These are phyloP conservation scores for Hypomyces rosellus DNA, from an alignment of 2,329 filamentous ascomycete genomes.

Conservation along the genomic window DNA sequence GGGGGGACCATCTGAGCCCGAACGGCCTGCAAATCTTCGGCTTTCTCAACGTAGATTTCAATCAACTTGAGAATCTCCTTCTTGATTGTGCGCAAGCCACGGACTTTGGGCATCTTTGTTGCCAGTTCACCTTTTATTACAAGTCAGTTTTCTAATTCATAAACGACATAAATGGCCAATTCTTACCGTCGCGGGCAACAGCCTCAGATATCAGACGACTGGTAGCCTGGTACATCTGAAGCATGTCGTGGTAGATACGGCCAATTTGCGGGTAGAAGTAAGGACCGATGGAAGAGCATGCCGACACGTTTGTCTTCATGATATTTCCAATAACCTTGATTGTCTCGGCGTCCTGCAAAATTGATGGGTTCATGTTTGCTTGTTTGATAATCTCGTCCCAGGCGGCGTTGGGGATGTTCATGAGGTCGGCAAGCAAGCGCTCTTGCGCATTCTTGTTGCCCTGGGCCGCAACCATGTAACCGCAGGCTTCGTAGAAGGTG, in stretches of 20 bases:
- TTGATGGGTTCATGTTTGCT: conserved; percentile 76
- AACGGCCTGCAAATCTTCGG: conserved; percentile 90
- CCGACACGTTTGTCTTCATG: conserved; percentile 99
- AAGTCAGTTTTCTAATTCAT: not conserved
- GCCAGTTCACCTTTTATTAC: conserved; percentile 66
- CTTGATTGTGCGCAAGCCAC: conserved; percentile 94
- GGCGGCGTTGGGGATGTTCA: conserved; percentile 86
- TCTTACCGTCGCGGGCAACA: conserved; percentile 71
- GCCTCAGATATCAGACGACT: conserved; percentile 93
- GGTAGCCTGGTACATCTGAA: conserved; percentile 98
- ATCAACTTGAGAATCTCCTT: conserved; percentile 99
- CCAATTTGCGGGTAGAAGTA: conserved; percentile 99
- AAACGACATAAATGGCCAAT: not conserved
- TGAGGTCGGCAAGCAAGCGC: conserved; percentile 81
- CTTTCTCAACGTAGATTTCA: conserved; percentile 96
- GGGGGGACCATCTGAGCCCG: conserved; percentile 93
- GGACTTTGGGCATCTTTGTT: conserved; percentile 94
- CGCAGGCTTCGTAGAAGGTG: conserved; percentile 97
- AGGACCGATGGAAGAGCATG: conserved; percentile 88
- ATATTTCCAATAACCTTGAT: conserved; percentile 99
- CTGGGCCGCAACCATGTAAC: conserved; percentile 98
- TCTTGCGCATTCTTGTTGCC: conserved; percentile 94
- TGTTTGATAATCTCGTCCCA: conserved; percentile 93
- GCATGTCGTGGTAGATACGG: conserved; percentile 95
- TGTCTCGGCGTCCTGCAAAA: conserved; percentile 85